These are phyloP conservation scores for Curvularia spicifera DNA, from an alignment of 2,329 filamentous ascomycete species.

Conservation along the genomic window DNA sequence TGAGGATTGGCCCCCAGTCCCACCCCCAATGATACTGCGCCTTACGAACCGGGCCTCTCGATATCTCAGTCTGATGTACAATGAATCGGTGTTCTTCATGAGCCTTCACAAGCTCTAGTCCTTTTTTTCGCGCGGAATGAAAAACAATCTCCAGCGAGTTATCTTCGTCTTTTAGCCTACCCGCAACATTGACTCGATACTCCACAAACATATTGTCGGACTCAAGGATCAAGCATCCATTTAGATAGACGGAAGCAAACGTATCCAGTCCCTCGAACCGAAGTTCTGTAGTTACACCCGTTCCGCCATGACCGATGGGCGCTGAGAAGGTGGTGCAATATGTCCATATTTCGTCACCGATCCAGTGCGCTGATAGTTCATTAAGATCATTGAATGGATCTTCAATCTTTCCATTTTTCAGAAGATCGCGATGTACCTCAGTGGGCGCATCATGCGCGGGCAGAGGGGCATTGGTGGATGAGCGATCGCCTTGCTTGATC, in stretches of 20 bases:
- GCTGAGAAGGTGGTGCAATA: constrained; percentile 46
- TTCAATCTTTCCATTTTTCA: constrained; percentile 55
- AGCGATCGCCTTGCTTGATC: constrained; percentile 55
- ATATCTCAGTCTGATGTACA: constrained; percentile 50
- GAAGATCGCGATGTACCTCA: constrained; percentile 55
- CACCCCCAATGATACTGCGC: constrained; percentile 59
- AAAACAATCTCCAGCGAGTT: constrained; percentile 65
- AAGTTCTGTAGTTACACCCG: constrained; percentile 51
- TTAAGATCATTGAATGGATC: constrained; percentile 59
- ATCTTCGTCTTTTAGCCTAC: constrained; percentile 52
- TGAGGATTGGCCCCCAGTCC: constrained; percentile 59
- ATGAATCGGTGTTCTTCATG: constrained; percentile 62
- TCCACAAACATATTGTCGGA: constrained; percentile 69
- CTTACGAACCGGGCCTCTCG: constrained; percentile 61
- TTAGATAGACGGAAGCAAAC: constrained; percentile 64
- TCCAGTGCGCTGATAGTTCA: constrained; percentile 57
- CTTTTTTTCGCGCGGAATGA: constrained; percentile 59
- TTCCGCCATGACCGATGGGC: constrained; percentile 39
- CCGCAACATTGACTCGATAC: constrained; percentile 61
- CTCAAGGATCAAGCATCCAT: constrained; percentile 59
- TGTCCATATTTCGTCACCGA: constrained; percentile 56
- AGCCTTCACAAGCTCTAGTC: constrained; percentile 58
- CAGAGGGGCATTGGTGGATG: constrained; percentile 48
- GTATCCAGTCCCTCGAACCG: constrained; percentile 70
- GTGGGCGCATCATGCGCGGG: constrained; percentile 54